These are phyloP conservation scores for Trypanosoma brucei DNA, from an alignment of 208 protist species.

Conservation along the genomic window DNA sequence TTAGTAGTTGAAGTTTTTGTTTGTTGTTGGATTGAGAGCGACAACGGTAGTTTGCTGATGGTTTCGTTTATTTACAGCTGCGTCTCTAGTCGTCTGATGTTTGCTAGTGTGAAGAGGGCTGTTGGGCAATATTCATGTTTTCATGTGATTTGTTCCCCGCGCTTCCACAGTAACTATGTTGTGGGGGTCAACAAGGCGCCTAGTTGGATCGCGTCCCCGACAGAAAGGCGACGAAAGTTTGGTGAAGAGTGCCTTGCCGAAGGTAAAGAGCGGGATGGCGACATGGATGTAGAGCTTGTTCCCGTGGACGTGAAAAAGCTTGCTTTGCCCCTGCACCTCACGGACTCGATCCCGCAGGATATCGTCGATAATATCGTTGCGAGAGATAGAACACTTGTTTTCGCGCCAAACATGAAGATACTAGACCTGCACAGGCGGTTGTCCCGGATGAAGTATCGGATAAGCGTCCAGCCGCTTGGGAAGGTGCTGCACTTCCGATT, in stretches of 20 bases:
- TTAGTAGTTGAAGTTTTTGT: too few species aligned
- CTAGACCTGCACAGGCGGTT: constrained; percentile 13
- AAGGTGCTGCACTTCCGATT: constrained; percentile 57
- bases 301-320: constrained; percentile 26
- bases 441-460: constrained; percentile 22
- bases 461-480: constrained; percentile 26
- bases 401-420: constrained; percentile 21
- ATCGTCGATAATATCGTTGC: constrained; percentile 35
- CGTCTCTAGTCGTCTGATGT: too few species aligned
- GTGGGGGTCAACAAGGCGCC: too few species aligned
- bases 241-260: constrained; percentile 13
- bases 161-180: too few species aligned
- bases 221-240: constrained; percentile 11
- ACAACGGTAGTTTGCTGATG: too few species aligned
- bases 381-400: constrained; percentile 40
- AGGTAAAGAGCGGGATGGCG: constrained; percentile 3
- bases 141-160: too few species aligned
- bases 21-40: too few species aligned
- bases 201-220: not conserved
- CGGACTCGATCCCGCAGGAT: constrained; percentile 40
- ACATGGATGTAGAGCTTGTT: constrained; percentile 18
- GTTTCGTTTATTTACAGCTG: too few species aligned
- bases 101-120: too few species aligned
- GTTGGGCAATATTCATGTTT: too few species aligned
- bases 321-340: constrained; percentile 38